These are phyloP conservation scores for Furcasterigmium furcatum DNA, from an alignment of 2,329 filamentous ascomycete genomes.

Conservation along the genomic window DNA sequence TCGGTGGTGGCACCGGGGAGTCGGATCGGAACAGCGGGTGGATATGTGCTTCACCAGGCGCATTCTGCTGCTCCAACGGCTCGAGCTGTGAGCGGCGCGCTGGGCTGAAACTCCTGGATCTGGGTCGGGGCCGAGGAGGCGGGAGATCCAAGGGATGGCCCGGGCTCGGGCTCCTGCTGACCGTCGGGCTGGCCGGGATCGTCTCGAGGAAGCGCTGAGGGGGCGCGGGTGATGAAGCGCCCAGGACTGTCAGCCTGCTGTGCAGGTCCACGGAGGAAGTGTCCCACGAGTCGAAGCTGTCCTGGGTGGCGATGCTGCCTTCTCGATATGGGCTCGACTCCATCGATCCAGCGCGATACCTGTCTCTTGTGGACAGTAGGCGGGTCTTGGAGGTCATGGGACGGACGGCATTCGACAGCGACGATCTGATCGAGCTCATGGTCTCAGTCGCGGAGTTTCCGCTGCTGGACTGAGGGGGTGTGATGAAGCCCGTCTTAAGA, in stretches of 20 bases:
- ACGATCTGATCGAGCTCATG: constrained; percentile 44
- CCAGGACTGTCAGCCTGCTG: constrained; percentile 54
- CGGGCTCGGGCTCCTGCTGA: constrained; percentile 63
- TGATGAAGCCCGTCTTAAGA: constrained; percentile 29
- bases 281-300: constrained; percentile 74
- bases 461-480: constrained; percentile 41
- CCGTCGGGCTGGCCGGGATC: constrained; percentile 64
- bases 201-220: constrained; percentile 61
- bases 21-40: constrained; percentile 76
- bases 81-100: constrained; percentile 17
- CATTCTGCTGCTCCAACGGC: constrained; percentile 24
- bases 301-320: constrained; percentile 39
- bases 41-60: constrained; percentile 62
- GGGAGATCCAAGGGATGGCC: constrained; percentile 56
- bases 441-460: constrained; percentile 42
- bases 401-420: constrained; percentile 44
- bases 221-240: constrained; percentile 40
- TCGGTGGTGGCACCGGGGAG: constrained; percentile 63
- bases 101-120: constrained; percentile 52
- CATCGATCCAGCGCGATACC: constrained; percentile 42
- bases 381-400: constrained; percentile 56
- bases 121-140: constrained; percentile 38
- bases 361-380: constrained; percentile 42
- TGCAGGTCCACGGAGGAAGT: constrained; percentile 65
- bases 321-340: constrained; percentile 36